A percentile compares a stretch with the other conserved stretches of the same genome.
These are phyloP conservation scores for Epichloe coenophiala DNA, from an alignment of 2,329 filamentous ascomycete genomes.

Conservation along the genomic window DNA sequence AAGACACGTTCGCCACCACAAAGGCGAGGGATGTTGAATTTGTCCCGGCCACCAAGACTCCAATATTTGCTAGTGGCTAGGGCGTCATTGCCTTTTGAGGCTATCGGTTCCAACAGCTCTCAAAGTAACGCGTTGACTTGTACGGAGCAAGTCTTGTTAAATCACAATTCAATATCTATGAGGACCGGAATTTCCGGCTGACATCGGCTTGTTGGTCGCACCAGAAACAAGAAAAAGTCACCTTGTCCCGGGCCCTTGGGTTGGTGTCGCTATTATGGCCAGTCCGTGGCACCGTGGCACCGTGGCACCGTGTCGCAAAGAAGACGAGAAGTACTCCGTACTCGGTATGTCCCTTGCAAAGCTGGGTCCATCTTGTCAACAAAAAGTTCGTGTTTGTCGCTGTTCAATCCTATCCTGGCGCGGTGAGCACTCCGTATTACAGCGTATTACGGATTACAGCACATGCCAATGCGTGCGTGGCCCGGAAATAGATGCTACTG, in stretches of 20 bases:
- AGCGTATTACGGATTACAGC: too few relatives aligned
- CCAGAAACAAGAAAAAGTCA: not conserved
- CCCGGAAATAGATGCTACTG: too few relatives aligned
- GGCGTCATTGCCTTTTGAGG: too few relatives aligned
- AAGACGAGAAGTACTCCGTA: not conserved
- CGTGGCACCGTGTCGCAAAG: not conserved
- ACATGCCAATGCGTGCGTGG: too few relatives aligned
- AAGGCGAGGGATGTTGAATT: not conserved
- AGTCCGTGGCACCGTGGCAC: not conserved
- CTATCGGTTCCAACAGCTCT: too few relatives aligned
- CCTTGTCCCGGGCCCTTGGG: constrained; percentile 1
- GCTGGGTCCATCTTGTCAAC: not conserved
- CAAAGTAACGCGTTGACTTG: too few relatives aligned
- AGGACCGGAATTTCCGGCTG: not conserved
- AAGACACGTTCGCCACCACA: not conserved
- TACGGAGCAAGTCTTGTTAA: not conserved
- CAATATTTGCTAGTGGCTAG: too few relatives aligned
- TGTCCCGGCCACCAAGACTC: too few relatives aligned
- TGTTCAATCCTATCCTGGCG: too few relatives aligned
- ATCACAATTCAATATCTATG: not conserved
- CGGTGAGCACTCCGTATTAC: too few relatives aligned
- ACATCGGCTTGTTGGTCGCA: not conserved
- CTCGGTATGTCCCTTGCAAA: not conserved
- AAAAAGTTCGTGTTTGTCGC: too few relatives aligned
- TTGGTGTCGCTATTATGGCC: not conserved